Conservation (phyloP, 768 basidiomycete genomes). For the Rubroboletus pulcherrimus region DNA sequence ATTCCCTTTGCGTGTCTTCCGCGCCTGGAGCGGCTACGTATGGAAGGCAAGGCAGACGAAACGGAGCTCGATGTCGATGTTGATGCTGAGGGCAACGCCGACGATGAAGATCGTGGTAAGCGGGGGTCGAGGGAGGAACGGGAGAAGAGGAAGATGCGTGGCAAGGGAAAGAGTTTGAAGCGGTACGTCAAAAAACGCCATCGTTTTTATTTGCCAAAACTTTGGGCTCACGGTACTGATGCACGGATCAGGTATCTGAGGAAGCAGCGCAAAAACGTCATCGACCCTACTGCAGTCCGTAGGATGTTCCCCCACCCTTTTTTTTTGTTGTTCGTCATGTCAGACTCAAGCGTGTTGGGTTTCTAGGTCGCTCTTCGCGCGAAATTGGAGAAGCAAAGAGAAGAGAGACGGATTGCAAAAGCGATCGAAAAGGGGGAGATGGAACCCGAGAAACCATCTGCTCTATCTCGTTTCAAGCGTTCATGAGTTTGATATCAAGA, state of each 20-base stretch:
- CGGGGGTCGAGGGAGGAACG: conserved; percentile 25
- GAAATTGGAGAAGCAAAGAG: conserved; percentile 58
- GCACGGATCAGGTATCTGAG: conserved; percentile 52
- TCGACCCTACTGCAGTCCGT: conserved; percentile 75
- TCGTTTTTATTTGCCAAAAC: background rate
- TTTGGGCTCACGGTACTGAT: background rate
- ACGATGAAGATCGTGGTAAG: conserved; percentile 31
- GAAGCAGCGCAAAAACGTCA: conserved; percentile 93
- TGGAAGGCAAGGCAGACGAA: conserved; percentile 70
- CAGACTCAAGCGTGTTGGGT: background rate
- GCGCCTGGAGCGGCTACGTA: conserved; percentile 59
- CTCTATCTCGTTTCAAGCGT: conserved; percentile 34
- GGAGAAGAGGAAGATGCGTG: conserved; percentile 81
- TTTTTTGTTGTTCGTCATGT: background rate
- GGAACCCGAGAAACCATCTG: conserved; percentile 31
- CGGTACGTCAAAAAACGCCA: conserved; percentile 37
- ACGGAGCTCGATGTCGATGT: conserved; percentile 43
- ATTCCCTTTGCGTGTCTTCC: conserved; percentile 70
- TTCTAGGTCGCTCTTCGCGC: conserved; percentile 56
- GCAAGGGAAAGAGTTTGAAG: conserved; percentile 83
- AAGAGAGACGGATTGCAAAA: conserved; percentile 38
- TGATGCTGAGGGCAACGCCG: conserved; percentile 34
- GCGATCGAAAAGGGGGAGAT: conserved; percentile 33
- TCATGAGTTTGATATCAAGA: conserved; percentile 8
- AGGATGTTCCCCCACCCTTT: background rate